A percentile compares a stretch with the other conserved stretches of the same genome.
Evolutionary conservation across 2,329 filamentous ascomycete genomes (phyloP).

Genomic region (Arthrobotrys megalospora): DNA sequence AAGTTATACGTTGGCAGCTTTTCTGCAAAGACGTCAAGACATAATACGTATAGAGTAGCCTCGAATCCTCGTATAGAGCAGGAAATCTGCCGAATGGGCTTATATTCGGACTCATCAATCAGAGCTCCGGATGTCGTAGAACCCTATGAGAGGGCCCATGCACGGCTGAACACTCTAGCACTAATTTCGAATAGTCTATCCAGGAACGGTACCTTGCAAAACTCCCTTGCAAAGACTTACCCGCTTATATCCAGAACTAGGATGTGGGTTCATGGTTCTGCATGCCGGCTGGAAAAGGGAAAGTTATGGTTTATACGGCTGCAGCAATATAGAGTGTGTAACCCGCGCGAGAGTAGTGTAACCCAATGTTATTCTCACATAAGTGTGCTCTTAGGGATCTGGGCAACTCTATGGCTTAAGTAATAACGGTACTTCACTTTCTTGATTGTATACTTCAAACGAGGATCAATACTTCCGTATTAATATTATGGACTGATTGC

Average conservation of each 20-base stretch:
- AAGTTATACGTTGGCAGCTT: too few species aligned
- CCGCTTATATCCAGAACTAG: neutral
- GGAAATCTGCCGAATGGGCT: too few species aligned
- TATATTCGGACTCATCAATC: too few species aligned
- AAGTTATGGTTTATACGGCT: neutral
- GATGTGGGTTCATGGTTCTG: neutral
- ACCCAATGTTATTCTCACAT: constrained; percentile 7
- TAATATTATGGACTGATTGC: neutral
- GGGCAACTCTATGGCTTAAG: neutral
- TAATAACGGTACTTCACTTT: neutral
- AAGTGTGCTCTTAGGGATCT: neutral
- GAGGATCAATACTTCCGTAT: neutral
- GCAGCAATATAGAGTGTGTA: constrained; percentile 4
- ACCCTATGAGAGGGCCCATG: too few species aligned
- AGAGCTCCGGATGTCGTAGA: too few species aligned
- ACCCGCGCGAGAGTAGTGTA: constrained; percentile 11
- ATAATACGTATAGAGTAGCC: too few species aligned
- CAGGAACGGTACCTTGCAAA: constrained; percentile 22
- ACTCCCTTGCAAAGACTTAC: neutral
- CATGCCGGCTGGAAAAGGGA: neutral
- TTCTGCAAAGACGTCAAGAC: too few species aligned
- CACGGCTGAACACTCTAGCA: neutral
- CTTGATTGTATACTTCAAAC: neutral
- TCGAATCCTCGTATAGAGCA: too few species aligned
- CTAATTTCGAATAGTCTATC: neutral